phyloP scores from a whole-genome alignment of 768 basidiomycete genomes.

The Amanita muscaria region DNA sequence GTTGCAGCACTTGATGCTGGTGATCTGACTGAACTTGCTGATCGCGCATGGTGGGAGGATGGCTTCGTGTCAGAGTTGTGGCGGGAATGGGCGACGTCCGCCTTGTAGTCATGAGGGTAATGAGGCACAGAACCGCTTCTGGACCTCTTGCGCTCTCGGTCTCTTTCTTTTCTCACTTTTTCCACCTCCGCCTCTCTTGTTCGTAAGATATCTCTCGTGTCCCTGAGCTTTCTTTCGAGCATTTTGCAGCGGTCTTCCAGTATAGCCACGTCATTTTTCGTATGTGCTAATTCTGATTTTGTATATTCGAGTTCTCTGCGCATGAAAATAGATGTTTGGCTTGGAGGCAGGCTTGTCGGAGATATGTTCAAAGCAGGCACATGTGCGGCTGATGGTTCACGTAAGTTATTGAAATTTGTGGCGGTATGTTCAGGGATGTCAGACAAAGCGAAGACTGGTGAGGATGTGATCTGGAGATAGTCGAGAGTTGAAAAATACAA shows the following conservation, averaged over 20 bases:
- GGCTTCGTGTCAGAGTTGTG: constrained; percentile 1
- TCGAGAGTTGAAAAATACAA: constrained; percentile 51
- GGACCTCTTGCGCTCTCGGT: constrained; percentile 24
- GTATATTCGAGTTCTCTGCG: constrained; percentile 50
- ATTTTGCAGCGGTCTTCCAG: constrained; percentile 54
- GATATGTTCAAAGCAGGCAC: constrained; percentile 34
- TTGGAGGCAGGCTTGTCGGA: constrained; percentile 34
- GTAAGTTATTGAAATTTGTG: constrained; percentile 31
- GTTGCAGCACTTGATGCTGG: too few species aligned
- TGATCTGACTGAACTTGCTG: constrained; percentile 1
- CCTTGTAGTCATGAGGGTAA: not conserved
- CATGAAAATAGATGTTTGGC: constrained; percentile 31
- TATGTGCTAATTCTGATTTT: constrained; percentile 45
- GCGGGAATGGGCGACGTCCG: not conserved
- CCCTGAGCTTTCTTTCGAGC: constrained; percentile 55
- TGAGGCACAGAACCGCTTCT: constrained; percentile 13
- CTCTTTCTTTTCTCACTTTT: constrained; percentile 32
- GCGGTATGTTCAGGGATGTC: constrained; percentile 21
- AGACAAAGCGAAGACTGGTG: constrained; percentile 27
- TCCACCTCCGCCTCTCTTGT: constrained; percentile 55
- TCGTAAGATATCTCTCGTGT: constrained; percentile 52
- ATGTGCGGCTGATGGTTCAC: constrained; percentile 40
- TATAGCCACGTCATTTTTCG: constrained; percentile 43
- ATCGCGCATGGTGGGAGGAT: not conserved
- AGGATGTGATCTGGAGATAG: constrained; percentile 36